These are phyloP conservation scores for Leptographium wingfieldii DNA, from an alignment of 2,329 filamentous ascomycete species.

Conservation along the genomic window DNA sequence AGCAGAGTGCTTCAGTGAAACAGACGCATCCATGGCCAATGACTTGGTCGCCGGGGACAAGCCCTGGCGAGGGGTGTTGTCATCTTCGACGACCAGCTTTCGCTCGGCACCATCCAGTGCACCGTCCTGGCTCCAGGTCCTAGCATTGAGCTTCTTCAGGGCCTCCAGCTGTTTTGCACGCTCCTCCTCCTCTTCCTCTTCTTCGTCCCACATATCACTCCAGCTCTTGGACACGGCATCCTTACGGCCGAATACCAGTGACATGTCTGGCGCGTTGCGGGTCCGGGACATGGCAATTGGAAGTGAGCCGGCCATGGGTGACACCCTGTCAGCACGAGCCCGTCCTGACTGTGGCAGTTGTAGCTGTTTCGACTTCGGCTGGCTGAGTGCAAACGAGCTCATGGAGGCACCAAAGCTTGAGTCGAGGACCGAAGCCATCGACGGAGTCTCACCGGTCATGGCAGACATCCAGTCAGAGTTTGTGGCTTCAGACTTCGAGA, in stretches of 20 bases:
- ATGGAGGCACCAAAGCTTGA: conserved; percentile 73
- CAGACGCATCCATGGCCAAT: conserved; percentile 25
- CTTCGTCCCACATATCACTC: conserved; percentile 97
- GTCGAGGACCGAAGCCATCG: conserved; percentile 71
- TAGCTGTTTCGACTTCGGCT: conserved; percentile 24
- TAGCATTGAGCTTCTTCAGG: conserved; percentile 55
- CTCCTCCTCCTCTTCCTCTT: conserved; percentile 59
- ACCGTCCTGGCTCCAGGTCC: conserved; percentile 70
- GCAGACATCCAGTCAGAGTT: conserved; percentile 64
- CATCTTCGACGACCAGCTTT: conserved; percentile 20
- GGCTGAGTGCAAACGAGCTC: conserved; percentile 53
- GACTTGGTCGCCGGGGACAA: conserved; percentile 28
- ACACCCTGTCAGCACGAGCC: conserved; percentile 27
- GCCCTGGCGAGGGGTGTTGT: conserved; percentile 30
- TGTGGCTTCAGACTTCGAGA: conserved; percentile 61
- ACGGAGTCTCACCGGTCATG: conserved; percentile 64
- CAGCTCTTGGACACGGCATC: conserved; percentile 92
- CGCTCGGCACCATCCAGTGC: conserved; percentile 19
- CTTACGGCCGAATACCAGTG: conserved; percentile 66
- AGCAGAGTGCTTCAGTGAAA: conserved; percentile 22
- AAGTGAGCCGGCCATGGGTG: conserved; percentile 54
- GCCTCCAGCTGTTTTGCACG: conserved; percentile 44
- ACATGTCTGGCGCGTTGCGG: conserved; percentile 55
- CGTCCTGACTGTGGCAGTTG: background rate
- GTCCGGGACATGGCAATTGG: conserved; percentile 73